Evolutionary conservation across 148 eudicot species (phyloP).

Genomic region (Fagopyrum homotropicum): DNA sequence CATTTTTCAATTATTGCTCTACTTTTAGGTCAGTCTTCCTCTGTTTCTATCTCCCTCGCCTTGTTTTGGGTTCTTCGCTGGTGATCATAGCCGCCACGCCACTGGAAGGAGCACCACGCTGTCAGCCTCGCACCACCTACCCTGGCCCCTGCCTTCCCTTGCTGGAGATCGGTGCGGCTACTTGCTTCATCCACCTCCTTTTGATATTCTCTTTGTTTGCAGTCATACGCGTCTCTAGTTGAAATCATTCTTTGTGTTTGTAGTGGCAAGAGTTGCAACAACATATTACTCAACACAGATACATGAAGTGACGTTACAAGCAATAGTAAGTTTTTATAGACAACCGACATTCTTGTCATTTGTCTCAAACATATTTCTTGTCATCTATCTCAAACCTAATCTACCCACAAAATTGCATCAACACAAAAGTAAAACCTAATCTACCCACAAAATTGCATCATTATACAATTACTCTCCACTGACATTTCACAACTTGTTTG

Average conservation of each 20-base stretch:
- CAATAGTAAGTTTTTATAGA: slow-evolving; percentile 67
- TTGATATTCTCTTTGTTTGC: neutral
- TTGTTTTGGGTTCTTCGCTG: too few relatives aligned
- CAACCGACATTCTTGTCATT: slow-evolving; percentile 51
- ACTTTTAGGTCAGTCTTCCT: too few relatives aligned
- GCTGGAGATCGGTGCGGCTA: too few relatives aligned
- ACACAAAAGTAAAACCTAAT: neutral
- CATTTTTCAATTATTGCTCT: too few relatives aligned
- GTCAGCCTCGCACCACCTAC: too few relatives aligned
- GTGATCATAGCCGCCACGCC: too few relatives aligned
- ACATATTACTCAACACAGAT: slow-evolving; percentile 35
- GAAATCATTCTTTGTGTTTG: slow-evolving; percentile 80
- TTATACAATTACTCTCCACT: neutral
- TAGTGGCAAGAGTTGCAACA: slow-evolving; percentile 43
- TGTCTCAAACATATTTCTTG: too few relatives aligned
- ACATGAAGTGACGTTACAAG: slow-evolving; percentile 86
- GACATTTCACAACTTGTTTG: neutral
- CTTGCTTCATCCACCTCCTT: too few relatives aligned
- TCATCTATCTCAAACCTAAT: too few relatives aligned
- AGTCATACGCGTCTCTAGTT: slow-evolving; percentile 83
- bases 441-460: neutral
- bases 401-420: neutral
- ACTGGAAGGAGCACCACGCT: too few relatives aligned
- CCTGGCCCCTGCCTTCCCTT: too few relatives aligned
- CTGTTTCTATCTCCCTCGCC: too few relatives aligned